phyloP scores from a whole-genome alignment of 345 rosid genomes.

The Laguncularia racemosa region DNA sequence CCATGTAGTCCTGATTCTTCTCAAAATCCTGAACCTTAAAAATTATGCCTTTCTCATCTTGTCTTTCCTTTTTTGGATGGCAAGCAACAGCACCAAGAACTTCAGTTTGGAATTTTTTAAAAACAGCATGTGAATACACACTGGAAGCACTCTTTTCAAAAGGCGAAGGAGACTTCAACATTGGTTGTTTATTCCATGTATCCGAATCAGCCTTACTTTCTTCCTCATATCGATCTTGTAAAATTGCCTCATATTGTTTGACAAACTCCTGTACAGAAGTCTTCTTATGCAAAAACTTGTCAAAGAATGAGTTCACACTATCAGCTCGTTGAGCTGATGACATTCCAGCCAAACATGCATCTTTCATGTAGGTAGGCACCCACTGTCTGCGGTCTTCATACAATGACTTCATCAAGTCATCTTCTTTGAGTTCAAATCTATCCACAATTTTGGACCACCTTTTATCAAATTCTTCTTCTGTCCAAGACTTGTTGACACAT shows the following conservation, averaged over 20 bases:
- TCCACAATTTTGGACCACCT: slow-evolving; percentile 53
- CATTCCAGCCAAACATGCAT: slow-evolving; percentile 43
- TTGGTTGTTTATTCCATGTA: slow-evolving; percentile 42
- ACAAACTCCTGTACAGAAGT: slow-evolving; percentile 49
- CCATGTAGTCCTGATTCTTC: slow-evolving; percentile 35
- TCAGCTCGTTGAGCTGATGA: slow-evolving; percentile 40
- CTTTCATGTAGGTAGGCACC: slow-evolving; percentile 46
- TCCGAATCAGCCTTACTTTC: slow-evolving; percentile 51
- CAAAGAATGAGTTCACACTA: slow-evolving; percentile 40
- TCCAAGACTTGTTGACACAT: slow-evolving; percentile 54
- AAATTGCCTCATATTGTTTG: slow-evolving; percentile 34
- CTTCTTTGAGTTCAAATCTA: slow-evolving; percentile 39
- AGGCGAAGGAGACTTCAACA: slow-evolving; percentile 48
- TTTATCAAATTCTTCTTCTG: slow-evolving; percentile 35
- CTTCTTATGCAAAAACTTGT: slow-evolving; percentile 51
- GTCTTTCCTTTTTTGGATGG: slow-evolving; percentile 44
- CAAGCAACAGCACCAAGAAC: slow-evolving; percentile 50
- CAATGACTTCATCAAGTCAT: slow-evolving; percentile 36
- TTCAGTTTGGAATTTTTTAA: slow-evolving; percentile 47
- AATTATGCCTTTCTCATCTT: slow-evolving; percentile 22
- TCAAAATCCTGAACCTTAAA: slow-evolving; percentile 50
- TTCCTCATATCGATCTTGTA: slow-evolving; percentile 52
- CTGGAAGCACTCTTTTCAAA: slow-evolving; percentile 41
- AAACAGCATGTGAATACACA: slow-evolving; percentile 40
- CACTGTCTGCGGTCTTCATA: slow-evolving; percentile 45